Base-by-base conservation (phyloP, 169 alveolate genomes). In the Plasmodium coatneyi region DNA sequence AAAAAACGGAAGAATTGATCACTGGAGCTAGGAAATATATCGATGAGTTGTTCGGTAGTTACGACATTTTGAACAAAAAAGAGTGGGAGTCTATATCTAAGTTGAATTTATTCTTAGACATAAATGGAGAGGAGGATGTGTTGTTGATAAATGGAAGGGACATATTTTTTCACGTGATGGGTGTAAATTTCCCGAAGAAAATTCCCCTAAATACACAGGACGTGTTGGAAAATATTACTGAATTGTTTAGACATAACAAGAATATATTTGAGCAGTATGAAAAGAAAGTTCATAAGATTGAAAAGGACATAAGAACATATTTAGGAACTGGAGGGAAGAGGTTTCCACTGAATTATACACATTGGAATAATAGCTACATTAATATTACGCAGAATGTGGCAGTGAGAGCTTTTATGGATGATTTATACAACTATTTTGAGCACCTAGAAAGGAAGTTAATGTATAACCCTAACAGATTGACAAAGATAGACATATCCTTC, bases 371-470 rank as follows among this genome's bases (percentile, higher is more conserved):
- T 79, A 39, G 70, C 28, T 79, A 79, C 30, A 79, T 43, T 2
- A 79, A 79, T n/a, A 43, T 79, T 3, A 79, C 84, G 9, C 84
- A 79, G 30, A 79, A 79, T 79, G 84, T 79, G 12, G 84, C 84
- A 79, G 71, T 43, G 28, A 79, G 84, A 79, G 84, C 72, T 7
- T 79, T 79, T 43, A 2, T 79, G 84, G 84, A 79, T 79, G 84
- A 79, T 16, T 79, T 79, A 41, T 79, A 14, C 30, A 43, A 43
- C n/a, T 79, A 79, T 43, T 79, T 79, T 79, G 6, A 6, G 28
- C 39, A 3, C 16, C 14, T 79, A 28, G 70, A 79, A 41, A 41
- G 12, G 70, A 79, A 41, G 56, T 0, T 79, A 41, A 0, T 19
- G 30, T 28, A 28, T 79, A n/a, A 41, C 14, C 32, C 39, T 9